These are phyloP conservation scores for Punica granatum DNA, from an alignment of 345 rosid species.

Conservation along the genomic window DNA sequence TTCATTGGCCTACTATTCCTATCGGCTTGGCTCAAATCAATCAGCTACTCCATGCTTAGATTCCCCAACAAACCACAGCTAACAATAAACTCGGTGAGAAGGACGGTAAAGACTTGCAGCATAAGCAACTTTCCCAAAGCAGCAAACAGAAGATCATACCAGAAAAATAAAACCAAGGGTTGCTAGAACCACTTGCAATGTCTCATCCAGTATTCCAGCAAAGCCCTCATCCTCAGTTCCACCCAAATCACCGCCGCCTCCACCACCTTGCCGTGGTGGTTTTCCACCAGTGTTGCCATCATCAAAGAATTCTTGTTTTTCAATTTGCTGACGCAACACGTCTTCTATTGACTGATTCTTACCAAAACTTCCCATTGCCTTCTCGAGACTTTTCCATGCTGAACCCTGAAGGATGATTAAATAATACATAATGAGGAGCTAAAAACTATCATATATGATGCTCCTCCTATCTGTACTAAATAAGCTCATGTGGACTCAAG, in stretches of 20 bases:
- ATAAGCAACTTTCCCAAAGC: neutral
- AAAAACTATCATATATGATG: neutral
- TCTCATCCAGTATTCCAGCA: slow-evolving; percentile 42
- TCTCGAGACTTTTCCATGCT: slow-evolving; percentile 52
- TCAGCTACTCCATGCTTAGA: neutral
- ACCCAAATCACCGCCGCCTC: slow-evolving; percentile 30
- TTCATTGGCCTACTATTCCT: neutral
- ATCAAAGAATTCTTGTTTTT: slow-evolving; percentile 38
- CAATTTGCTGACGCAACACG: slow-evolving; percentile 51
- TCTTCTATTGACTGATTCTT: slow-evolving; percentile 49
- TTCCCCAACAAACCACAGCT: neutral
- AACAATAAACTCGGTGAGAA: neutral
- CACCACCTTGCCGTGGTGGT: slow-evolving; percentile 33
- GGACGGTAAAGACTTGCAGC: neutral
- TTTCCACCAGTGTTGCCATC: slow-evolving; percentile 39
- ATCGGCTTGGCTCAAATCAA: neutral
- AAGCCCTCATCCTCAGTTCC: slow-evolving; percentile 45
- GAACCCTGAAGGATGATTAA: slow-evolving; percentile 29
- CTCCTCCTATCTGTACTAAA: neutral
- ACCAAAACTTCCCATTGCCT: slow-evolving; percentile 38
- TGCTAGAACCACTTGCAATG: slow-evolving; percentile 58
- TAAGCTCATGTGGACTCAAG: neutral
- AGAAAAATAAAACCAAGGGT: slow-evolving; percentile 54
- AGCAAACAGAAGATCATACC: slow-evolving; percentile 24
- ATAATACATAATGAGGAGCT: neutral